Evolutionary conservation across 306 rosid species (phyloP).

Genomic region (Astragalus membranaceus): DNA sequence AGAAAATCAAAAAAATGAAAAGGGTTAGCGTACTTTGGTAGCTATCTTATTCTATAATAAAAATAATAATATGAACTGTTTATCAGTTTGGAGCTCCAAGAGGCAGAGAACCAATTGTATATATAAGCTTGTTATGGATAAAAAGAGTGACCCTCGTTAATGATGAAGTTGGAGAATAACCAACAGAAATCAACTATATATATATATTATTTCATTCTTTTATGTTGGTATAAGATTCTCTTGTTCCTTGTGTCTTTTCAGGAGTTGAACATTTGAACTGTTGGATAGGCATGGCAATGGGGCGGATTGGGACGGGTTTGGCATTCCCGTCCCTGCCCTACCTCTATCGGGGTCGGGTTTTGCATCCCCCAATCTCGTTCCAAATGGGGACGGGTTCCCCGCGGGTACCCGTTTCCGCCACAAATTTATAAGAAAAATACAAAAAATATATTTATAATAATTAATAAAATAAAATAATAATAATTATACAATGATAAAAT

Average conservation of each 20-base stretch:
- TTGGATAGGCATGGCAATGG: too few relatives aligned
- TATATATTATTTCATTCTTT: background rate
- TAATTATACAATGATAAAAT: too few relatives aligned
- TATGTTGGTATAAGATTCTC: constrained; percentile 21
- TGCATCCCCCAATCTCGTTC: too few relatives aligned
- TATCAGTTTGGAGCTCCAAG: constrained; percentile 20
- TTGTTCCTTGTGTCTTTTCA: constrained; percentile 6
- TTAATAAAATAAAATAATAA: too few relatives aligned
- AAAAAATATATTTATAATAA: too few relatives aligned
- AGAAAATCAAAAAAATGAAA: background rate
- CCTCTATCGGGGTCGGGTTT: too few relatives aligned
- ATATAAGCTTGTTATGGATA: background rate
- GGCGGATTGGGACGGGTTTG: too few relatives aligned
- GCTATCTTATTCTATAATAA: constrained; percentile 1
- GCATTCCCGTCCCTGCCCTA: too few relatives aligned
- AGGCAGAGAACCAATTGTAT: constrained; percentile 18
- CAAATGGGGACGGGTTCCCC: too few relatives aligned
- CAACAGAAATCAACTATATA: constrained; percentile 9
- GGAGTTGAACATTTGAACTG: background rate
- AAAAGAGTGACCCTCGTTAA: background rate
- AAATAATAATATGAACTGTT: background rate
- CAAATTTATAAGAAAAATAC: too few relatives aligned
- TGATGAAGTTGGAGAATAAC: constrained; percentile 22
- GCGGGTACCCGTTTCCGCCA: too few relatives aligned
- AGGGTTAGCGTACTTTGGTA: constrained; percentile 25